These are phyloP conservation scores for Auricularia heimuer DNA, from an alignment of 768 basidiomycete genomes.

Conservation along the genomic window DNA sequence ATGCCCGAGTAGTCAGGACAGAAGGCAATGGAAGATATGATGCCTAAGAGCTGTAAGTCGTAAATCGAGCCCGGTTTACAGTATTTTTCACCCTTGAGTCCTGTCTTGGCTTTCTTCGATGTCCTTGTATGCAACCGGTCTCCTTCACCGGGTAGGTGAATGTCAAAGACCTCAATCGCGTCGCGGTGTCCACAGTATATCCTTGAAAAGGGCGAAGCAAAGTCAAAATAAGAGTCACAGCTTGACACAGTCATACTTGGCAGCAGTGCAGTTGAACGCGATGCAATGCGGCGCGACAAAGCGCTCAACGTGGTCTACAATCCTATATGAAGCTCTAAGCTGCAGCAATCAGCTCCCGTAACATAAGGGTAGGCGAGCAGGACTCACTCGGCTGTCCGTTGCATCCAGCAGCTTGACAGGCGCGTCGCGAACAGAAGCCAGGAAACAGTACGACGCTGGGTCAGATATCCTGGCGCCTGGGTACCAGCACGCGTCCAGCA, in stretches of 20 bases:
- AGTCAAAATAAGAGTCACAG: background rate
- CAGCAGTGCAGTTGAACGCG: conserved; percentile 59
- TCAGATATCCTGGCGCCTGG: conserved; percentile 55
- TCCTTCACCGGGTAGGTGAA: conserved; percentile 64
- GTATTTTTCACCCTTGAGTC: conserved; percentile 61
- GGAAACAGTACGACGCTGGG: conserved; percentile 68
- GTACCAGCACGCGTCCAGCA: conserved; percentile 80
- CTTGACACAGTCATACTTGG: conserved; percentile 40
- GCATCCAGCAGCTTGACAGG: conserved; percentile 84
- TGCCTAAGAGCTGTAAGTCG: conserved; percentile 33
- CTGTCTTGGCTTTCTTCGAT: conserved; percentile 69
- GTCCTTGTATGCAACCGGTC: conserved; percentile 59
- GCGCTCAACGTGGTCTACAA: conserved; percentile 90
- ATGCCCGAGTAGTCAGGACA: conserved; percentile 49
- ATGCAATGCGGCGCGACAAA: conserved; percentile 80
- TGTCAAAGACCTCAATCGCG: conserved; percentile 78
- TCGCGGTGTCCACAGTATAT: conserved; percentile 83
- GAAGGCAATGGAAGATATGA: conserved; percentile 79
- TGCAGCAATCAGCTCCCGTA: conserved; percentile 20
- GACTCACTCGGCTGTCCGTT: conserved; percentile 53
- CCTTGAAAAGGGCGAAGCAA: conserved; percentile 26
- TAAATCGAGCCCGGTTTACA: background rate
- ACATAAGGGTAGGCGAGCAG: conserved; percentile 13
- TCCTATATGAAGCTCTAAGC: conserved; percentile 86
- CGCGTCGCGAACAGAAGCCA: conserved; percentile 73